Conservation (phyloP, 192 early-diverging fungal genomes). For the Coemansia umbellata region DNA sequence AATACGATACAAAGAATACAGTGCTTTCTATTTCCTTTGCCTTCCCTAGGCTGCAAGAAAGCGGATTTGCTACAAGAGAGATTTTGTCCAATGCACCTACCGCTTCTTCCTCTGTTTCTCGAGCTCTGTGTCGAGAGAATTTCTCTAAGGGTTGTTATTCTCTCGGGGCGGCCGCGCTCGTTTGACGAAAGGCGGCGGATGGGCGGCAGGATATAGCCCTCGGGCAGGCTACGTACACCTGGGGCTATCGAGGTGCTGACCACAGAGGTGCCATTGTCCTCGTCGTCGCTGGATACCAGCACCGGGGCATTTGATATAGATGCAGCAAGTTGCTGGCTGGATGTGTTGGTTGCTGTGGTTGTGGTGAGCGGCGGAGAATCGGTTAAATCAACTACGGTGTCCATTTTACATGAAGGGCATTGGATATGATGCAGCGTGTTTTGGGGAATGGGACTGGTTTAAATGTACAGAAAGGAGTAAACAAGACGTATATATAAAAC, state of each 20-base stretch:
- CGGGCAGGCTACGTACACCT: slow-evolving; percentile 18
- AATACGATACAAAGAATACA: no score
- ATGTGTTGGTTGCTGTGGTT: neutral
- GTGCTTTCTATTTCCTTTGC: neutral
- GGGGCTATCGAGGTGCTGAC: neutral
- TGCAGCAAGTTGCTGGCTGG: no score
- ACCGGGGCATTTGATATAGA: neutral
- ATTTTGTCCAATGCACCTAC: slow-evolving; percentile 10
- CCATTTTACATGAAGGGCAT: slow-evolving; percentile 11
- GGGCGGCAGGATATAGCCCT: slow-evolving; percentile 29
- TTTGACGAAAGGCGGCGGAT: slow-evolving; percentile 8
- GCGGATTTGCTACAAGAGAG: no score
- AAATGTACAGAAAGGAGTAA: neutral
- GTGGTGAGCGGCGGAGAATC: slow-evolving; percentile 19
- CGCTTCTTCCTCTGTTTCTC: slow-evolving; percentile 9
- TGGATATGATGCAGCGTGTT: neutral
- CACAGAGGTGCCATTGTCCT: neutral
- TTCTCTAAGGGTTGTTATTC: slow-evolving; percentile 41
- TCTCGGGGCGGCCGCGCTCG: slow-evolving; percentile 30
- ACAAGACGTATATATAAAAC: neutral
- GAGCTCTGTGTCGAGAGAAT: slow-evolving; percentile 27
- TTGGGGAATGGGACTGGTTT: neutral
- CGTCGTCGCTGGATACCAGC: slow-evolving; percentile 37
- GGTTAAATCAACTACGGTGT: slow-evolving; percentile 28
- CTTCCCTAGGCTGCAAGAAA: no score